Base-by-base conservation (phyloP, 805 yeast species). In the Schizosaccharomyces japonicus region DNA sequence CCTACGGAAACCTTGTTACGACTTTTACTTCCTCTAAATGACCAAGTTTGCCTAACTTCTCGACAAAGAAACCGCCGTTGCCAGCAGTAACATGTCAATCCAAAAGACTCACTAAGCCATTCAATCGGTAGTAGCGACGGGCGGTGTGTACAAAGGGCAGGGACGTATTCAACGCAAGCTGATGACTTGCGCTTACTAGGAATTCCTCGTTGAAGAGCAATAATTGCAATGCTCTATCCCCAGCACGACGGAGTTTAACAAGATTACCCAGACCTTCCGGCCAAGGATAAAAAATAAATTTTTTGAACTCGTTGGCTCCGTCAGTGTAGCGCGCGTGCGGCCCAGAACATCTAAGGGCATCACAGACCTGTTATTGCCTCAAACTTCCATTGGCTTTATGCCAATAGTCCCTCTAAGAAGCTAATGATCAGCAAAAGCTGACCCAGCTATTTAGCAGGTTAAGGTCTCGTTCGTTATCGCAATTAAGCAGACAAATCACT, bases 381-480 rank as follows among this genome's bases (percentile, higher is more conserved):
- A 39, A 39, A 39, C 66, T 61, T 63, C 66, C 66, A 61, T 61
- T 64, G 63, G 58, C 64, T 63, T 61, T 60, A 62, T 58, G 61
- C 59, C 42, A 39, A 39, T 62, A 62, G 66, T 63, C 66, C 65
- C 65, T 59, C 64, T 61, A 39, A 39, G 42, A 39, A 39, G 42
- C 23, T 23, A 19, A 45, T 61, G 64, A 60, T 61, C 30, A 19
- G 45, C 13, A 11, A 19, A 49, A 61, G 63, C 59, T 62, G 61
- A 64, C 63, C 66, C 66, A 64, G 58, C 64, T 61, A 62, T 60
- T 64, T 60, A 61, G 64, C 57, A 59, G 64, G 66, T 62, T 61
- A 61, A 63, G 66, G 66, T 63, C 66, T 63, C 66, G 66, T 61
- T 63, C 66, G 68, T 63, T 64, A 63, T 64, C 67, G 66, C 68